These are phyloP conservation scores for Ophiocordyceps camponoti-rufipedis DNA, from an alignment of 2,329 filamentous ascomycete genomes.

Conservation along the genomic window DNA sequence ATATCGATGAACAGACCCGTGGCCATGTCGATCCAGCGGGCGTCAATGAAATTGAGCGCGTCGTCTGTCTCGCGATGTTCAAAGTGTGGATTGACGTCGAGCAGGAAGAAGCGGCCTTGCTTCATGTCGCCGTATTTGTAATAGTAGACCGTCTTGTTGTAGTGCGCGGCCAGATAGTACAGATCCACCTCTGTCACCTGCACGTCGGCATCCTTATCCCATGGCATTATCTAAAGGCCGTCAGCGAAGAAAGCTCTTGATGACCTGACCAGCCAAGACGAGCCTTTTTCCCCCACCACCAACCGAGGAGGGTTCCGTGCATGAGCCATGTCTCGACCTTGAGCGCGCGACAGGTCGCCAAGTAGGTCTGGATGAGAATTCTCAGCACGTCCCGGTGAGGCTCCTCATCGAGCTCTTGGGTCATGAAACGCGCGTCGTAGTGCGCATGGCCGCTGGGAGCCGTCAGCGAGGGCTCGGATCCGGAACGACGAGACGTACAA, in stretches of 20 bases:
- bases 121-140: constrained; percentile 20
- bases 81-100: constrained; percentile 29
- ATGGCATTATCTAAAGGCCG: constrained; percentile 42
- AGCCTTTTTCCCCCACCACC: constrained; percentile 61
- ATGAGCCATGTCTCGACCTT: constrained; percentile 67
- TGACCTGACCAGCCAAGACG: background rate
- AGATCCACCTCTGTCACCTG: constrained; percentile 53
- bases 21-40: constrained; percentile 28
- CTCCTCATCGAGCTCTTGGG: constrained; percentile 25
- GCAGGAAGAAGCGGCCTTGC: constrained; percentile 23
- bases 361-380: constrained; percentile 53
- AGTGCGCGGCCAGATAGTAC: constrained; percentile 42
- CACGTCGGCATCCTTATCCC: constrained; percentile 63
- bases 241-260: background rate
- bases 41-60: constrained; percentile 25
- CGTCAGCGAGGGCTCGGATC: background rate
- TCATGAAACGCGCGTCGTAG: constrained; percentile 21
- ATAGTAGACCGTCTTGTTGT: constrained; percentile 39
- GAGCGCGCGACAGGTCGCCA: constrained; percentile 46
- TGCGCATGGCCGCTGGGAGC: background rate
- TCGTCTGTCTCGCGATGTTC: constrained; percentile 18
- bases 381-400: constrained; percentile 42
- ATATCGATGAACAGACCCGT: constrained; percentile 32
- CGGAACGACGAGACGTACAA: background rate
- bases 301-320: constrained; percentile 67